Base-by-base conservation (phyloP, 2,329 filamentous ascomycete species). In the Stemphylium lycopersici region DNA sequence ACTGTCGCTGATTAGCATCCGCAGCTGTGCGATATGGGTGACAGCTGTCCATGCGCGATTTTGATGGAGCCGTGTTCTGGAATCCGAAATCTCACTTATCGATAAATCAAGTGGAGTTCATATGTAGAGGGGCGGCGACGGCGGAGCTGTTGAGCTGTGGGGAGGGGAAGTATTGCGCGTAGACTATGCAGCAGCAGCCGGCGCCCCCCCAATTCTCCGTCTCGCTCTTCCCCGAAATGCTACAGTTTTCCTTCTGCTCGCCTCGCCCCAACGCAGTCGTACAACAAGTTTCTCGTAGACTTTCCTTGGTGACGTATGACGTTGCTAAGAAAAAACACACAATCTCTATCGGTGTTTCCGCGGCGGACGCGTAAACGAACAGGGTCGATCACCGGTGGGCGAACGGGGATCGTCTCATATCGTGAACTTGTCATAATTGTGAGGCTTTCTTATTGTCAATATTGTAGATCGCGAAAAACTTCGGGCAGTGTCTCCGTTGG, bases 61-160 rank as follows among this genome's bases (percentile, higher is more conserved):
- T 40, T 37, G 37, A 47, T 52, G 49, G 49, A 36, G 31, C 32
- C 32, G 36, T 52, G 49, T 54, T 54, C 51, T 54, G 46, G 51
- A 54, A 39, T 48, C 22, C 45, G 8, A 37, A 49, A 49, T 49
- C 39, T 33, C 39, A 26, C 22, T 33, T 48, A 39, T 43, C 22
- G 16, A 18, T 31, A 5, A 33, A 22, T 43, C 11, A 40, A 52
- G 43, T 34, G 16, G 31, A 34, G 31, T 42, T 31, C 20, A 20
- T 16, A 49, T 54, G 41, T 24, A 24, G 4, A 24, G 6, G 4
- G 22, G 2, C 4, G 4, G 22, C 5, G 6, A 6, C 22, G 22
- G 22, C 22, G 22, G n/a, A n/a, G n/a, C 6, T 52, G 32, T 48
- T 29, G 48, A 38, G 22, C 6, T 29, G 45, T 42, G 34, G 38